A percentile compares a stretch with the other conserved stretches of the same genome.
Conservation (phyloP, 2,329 filamentous ascomycete species). For the Botrytis elliptica region DNA sequence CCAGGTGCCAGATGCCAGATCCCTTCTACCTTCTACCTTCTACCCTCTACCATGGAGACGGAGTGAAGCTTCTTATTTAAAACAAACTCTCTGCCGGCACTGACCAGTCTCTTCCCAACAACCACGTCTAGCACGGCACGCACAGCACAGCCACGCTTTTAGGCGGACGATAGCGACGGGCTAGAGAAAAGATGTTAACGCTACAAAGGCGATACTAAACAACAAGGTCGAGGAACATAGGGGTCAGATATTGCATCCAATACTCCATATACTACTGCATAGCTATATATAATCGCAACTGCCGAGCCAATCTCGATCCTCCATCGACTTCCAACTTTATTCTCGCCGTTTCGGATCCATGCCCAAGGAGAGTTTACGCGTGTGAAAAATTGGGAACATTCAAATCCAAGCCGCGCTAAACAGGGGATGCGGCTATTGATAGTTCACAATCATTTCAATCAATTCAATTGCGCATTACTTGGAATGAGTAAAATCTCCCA, state of each 20-base stretch:
- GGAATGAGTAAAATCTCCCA: not conserved
- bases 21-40: no score
- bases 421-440: slow-evolving; percentile 3
- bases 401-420: not conserved
- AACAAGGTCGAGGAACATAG: not conserved
- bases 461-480: slow-evolving; percentile 4
- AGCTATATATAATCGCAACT: not conserved
- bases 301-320: not conserved
- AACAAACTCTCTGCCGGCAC: not conserved
- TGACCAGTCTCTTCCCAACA: not conserved
- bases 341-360: not conserved
- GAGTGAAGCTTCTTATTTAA: not conserved
- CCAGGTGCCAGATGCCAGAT: no score
- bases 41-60: not conserved
- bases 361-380: not conserved
- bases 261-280: not conserved
- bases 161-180: not conserved
- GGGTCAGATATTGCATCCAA: not conserved
- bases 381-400: not conserved
- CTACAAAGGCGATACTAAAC: not conserved
- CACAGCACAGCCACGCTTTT: slow-evolving; percentile 1
- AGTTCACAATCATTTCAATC: not conserved
- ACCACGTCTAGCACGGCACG: not conserved
- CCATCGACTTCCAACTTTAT: not conserved
- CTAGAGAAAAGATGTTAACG: not conserved